Conservation (phyloP, 192 early-diverging fungal genomes). For the Podila verticillata region DNA sequence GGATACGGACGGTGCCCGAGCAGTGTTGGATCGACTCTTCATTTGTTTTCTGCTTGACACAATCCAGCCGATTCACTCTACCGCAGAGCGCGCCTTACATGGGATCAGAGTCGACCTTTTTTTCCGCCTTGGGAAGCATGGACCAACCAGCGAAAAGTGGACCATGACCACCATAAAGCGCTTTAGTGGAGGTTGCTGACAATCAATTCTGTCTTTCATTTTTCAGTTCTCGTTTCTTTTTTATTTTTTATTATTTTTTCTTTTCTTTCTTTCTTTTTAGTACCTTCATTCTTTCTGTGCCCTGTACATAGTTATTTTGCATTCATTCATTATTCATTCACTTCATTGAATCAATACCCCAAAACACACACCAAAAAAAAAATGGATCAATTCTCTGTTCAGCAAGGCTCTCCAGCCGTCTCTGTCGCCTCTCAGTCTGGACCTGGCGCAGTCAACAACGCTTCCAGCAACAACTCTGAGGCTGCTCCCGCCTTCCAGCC, state of each 20-base stretch:
- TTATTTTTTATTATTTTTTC: neutral
- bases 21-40: no score
- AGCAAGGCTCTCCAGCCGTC: conserved; percentile 38
- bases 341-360: neutral
- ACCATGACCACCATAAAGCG: neutral
- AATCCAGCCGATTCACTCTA: no score
- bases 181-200: neutral
- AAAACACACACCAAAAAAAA: conserved; percentile 20
- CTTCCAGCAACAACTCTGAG: neutral
- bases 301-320: neutral
- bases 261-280: conserved; percentile 2
- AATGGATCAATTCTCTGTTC: conserved; percentile 41
- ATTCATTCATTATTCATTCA: neutral
- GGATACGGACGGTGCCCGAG: no score
- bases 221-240: neutral
- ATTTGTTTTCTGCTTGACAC: no score
- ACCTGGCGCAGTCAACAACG: neutral
- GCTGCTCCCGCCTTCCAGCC: conserved; percentile 51
- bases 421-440: conserved; percentile 20
- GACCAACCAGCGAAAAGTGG: no score
- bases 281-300: neutral
- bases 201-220: neutral
- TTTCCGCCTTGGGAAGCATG: no score
- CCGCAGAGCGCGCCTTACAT: no score
- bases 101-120: no score